A percentile compares a stretch with the other conserved stretches of the same genome.
These are phyloP conservation scores for Lipomyces japonicus DNA, from an alignment of 805 yeast species.

Conservation along the genomic window DNA sequence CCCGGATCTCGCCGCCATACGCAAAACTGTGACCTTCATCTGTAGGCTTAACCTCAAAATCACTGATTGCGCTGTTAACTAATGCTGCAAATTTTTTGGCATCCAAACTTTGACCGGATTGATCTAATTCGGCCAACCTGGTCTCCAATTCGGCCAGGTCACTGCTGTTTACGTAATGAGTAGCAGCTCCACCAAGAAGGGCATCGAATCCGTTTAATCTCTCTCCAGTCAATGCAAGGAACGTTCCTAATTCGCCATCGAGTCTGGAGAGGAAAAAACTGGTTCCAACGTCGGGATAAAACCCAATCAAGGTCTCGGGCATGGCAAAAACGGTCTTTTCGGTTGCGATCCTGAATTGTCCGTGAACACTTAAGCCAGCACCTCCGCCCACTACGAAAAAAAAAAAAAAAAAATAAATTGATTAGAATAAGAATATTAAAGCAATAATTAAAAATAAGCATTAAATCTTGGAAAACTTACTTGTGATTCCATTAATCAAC, in stretches of 20 bases:
- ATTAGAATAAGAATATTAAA: background rate
- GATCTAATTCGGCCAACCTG: constrained; percentile 60
- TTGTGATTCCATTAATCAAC: constrained; percentile 79
- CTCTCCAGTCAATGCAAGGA: constrained; percentile 82
- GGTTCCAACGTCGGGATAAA: constrained; percentile 94
- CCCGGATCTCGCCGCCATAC: constrained; percentile 52
- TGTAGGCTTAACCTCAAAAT: constrained; percentile 68
- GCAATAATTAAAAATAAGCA: background rate
- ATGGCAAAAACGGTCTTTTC: constrained; percentile 88
- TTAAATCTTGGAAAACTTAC: constrained; percentile 8
- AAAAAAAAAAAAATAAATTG: background rate
- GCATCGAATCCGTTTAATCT: constrained; percentile 73
- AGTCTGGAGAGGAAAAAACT: constrained; percentile 81
- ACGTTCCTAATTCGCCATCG: constrained; percentile 79
- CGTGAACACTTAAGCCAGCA: constrained; percentile 85
- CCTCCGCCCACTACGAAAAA: constrained; percentile 95
- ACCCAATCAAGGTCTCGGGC: constrained; percentile 98
- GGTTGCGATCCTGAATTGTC: constrained; percentile 90
- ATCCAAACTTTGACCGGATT: constrained; percentile 5
- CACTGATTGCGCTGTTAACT: constrained; percentile 72
- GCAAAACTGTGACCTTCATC: constrained; percentile 55
- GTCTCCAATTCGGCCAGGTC: constrained; percentile 58
- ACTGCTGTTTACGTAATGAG: constrained; percentile 76
- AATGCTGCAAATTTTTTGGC: constrained; percentile 36
- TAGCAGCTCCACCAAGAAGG: constrained; percentile 79